Conservation (phyloP, 2,329 filamentous ascomycete species). For the Dichotomopilus funicola region DNA sequence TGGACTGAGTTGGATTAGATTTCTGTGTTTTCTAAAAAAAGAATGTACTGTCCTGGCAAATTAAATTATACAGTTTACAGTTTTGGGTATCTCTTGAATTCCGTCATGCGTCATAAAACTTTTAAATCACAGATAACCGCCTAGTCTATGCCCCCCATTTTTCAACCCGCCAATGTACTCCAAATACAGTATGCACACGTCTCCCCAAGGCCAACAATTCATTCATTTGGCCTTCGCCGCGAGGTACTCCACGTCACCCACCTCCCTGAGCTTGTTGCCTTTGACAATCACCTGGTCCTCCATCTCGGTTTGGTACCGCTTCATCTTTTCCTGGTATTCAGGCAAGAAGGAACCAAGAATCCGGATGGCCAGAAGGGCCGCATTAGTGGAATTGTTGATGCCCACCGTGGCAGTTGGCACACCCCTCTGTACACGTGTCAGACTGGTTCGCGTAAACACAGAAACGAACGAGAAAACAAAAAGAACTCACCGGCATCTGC, state of each 20-base stretch:
- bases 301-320: slow-evolving; percentile 56
- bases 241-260: slow-evolving; percentile 50
- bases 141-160: background rate
- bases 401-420: slow-evolving; percentile 69
- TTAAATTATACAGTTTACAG: too few relatives aligned
- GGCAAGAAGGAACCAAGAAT: slow-evolving; percentile 56
- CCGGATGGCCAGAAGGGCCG: slow-evolving; percentile 62
- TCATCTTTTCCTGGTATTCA: slow-evolving; percentile 51
- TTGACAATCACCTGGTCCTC: slow-evolving; percentile 58
- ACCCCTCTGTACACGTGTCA: slow-evolving; percentile 38
- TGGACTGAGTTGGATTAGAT: background rate
- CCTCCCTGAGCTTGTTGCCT: slow-evolving; percentile 48
- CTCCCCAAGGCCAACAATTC: background rate
- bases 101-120: too few relatives aligned
- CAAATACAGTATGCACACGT: too few relatives aligned
- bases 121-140: too few relatives aligned
- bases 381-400: slow-evolving; percentile 76
- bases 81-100: too few relatives aligned
- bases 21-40: background rate
- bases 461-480: background rate
- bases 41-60: background rate
- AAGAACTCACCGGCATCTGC: slow-evolving; percentile 60
- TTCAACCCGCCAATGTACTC: background rate
- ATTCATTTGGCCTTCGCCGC: slow-evolving; percentile 17
- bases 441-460: background rate